These are phyloP conservation scores for Pelargonium cotyledonis DNA, from an alignment of 441 rosid species.

Conservation along the genomic window DNA sequence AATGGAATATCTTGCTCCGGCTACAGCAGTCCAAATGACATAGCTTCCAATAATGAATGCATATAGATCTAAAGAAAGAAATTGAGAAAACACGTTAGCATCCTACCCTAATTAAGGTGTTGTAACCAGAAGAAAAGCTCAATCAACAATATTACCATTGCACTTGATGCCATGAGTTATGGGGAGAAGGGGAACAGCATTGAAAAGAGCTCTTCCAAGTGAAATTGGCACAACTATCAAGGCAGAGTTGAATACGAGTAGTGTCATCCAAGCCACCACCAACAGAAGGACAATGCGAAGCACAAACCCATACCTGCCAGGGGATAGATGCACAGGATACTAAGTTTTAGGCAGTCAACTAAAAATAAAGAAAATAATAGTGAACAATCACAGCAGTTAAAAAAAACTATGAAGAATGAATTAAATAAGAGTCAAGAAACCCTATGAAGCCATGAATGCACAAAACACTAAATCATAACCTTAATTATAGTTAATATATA, in stretches of 20 bases:
- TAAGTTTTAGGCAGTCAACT: background rate
- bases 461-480: background rate
- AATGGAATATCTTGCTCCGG: conserved; percentile 73
- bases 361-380: too few relatives aligned
- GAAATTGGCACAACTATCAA: conserved; percentile 81
- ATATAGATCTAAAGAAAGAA: conserved; percentile 53
- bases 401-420: background rate
- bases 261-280: conserved; percentile 92
- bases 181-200: conserved; percentile 86
- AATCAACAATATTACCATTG: conserved; percentile 52
- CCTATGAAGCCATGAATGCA: background rate
- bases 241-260: conserved; percentile 81
- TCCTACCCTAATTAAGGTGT: background rate
- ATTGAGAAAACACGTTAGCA: conserved; percentile 16
- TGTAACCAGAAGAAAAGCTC: background rate
- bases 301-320: conserved; percentile 79
- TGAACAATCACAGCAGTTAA: background rate
- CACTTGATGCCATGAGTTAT: conserved; percentile 95
- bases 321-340: conserved; percentile 4
- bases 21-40: conserved; percentile 76
- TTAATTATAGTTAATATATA: too few relatives aligned
- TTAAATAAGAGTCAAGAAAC: background rate
- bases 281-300: conserved; percentile 72
- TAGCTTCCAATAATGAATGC: conserved; percentile 91
- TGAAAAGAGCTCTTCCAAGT: conserved; percentile 84